Percentiles rank a stretch among this genome's conserved stretches.
Evolutionary conservation across 1,284 basidiomycete genomes (phyloP).

Genomic region (Apiotrichum sp.): DNA sequence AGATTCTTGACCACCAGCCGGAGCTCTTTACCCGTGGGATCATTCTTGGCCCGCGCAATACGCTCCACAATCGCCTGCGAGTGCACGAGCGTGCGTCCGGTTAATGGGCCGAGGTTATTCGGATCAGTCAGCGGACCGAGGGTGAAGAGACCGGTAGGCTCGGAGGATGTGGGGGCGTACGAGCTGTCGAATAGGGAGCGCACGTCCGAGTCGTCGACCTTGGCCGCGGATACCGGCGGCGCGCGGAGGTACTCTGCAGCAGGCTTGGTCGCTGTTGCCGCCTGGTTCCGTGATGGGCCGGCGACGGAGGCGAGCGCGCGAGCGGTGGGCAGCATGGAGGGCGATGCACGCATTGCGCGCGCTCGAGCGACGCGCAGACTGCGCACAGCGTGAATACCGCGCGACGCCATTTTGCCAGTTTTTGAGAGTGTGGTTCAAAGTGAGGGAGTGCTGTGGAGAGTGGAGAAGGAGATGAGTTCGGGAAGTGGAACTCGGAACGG

Average conservation of each 20-base stretch:
- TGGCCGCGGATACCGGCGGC: background rate
- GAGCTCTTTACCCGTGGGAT: conserved; percentile 54
- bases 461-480: too few relatives aligned
- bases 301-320: background rate
- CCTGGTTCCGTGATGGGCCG: background rate
- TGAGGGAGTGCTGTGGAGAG: too few relatives aligned
- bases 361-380: too few relatives aligned
- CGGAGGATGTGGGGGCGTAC: conserved; percentile 9
- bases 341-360: too few relatives aligned
- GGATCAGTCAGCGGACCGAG: conserved; percentile 37
- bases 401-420: too few relatives aligned
- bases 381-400: too few relatives aligned
- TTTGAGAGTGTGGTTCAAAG: too few relatives aligned
- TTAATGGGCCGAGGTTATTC: conserved; percentile 30
- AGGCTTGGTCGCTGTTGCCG: background rate
- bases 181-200: conserved; percentile 11
- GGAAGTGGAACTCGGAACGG: too few relatives aligned
- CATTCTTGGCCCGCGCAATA: conserved; percentile 40
- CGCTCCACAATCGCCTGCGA: conserved; percentile 46
- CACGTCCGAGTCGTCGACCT: conserved; percentile 12
- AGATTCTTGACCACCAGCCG: conserved; percentile 84
- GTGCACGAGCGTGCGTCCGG: conserved; percentile 39
- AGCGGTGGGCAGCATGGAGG: background rate
- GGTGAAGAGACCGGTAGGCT: conserved; percentile 38
- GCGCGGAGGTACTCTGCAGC: too few relatives aligned